Percentiles rank a stretch among this genome's conserved stretches.
These are phyloP conservation scores for Sarocladium brachiariae DNA, from an alignment of 2,329 filamentous ascomycete genomes.

Conservation along the genomic window DNA sequence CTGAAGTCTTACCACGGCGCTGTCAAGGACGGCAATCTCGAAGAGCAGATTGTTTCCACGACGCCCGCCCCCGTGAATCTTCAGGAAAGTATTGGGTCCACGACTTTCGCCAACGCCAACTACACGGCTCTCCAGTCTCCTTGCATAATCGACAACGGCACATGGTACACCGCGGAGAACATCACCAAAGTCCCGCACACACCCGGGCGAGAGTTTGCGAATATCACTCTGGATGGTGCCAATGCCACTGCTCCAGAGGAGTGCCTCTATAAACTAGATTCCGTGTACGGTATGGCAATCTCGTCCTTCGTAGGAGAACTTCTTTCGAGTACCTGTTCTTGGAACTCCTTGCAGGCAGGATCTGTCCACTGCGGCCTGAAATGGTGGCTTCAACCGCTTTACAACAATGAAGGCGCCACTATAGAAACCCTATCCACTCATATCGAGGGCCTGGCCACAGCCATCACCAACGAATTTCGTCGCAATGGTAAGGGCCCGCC, in stretches of 20 bases:
- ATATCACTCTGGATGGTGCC: background rate
- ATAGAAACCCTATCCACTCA: background rate
- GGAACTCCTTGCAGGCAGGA: background rate
- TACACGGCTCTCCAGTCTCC: background rate
- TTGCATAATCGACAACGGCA: background rate
- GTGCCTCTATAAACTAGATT: background rate
- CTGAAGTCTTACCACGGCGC: background rate
- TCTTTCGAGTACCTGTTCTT: background rate
- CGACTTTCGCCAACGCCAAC: no score
- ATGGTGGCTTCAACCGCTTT: background rate
- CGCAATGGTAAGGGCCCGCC: background rate
- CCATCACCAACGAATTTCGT: background rate
- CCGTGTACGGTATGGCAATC: background rate
- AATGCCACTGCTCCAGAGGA: background rate
- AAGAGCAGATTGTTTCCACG: background rate
- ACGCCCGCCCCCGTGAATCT: background rate
- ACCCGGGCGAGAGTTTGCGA: background rate
- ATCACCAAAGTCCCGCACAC: background rate
- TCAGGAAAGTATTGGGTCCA: background rate
- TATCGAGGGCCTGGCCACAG: background rate
- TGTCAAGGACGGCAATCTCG: background rate
- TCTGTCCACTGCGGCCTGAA: no score
- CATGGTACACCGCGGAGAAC: background rate
- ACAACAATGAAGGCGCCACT: background rate
- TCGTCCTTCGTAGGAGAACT: background rate